Conservation (phyloP, 176 grass and related monocot species). For the Oryza meyeriana region DNA sequence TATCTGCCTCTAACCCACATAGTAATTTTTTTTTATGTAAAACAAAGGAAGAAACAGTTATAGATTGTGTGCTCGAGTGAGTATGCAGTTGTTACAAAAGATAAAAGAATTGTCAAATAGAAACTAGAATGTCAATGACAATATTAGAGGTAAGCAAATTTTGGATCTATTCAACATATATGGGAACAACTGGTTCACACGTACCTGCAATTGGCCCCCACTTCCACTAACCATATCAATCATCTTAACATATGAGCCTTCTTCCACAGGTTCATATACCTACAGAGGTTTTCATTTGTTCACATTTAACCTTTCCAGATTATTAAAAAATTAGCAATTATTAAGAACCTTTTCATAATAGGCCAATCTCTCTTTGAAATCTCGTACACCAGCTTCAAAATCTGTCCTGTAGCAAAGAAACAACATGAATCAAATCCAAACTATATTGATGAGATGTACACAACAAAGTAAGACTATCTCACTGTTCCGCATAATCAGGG, state of each 20-base stretch:
- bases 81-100: neutral
- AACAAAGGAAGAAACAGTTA: neutral
- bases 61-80: neutral
- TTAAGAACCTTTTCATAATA: conserved; percentile 92
- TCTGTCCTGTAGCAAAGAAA: conserved; percentile 58
- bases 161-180: conserved; percentile 20
- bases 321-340: conserved; percentile 20
- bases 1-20: conserved; percentile 15
- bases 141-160: conserved; percentile 7
- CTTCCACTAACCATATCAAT: conserved; percentile 90
- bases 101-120: conserved; percentile 20
- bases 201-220: conserved; percentile 85
- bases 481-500: conserved; percentile 98
- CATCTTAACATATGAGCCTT: conserved; percentile 99
- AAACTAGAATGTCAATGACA: neutral
- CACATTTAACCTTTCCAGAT: conserved; percentile 21
- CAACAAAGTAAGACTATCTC: conserved; percentile 39
- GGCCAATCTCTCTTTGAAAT: conserved; percentile 86
- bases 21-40: conserved; percentile 21
- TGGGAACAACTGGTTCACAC: neutral
- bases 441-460: neutral
- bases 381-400: conserved; percentile 90
- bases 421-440: conserved; percentile 5
- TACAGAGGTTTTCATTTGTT: conserved; percentile 33
- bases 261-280: conserved; percentile 89